These are phyloP conservation scores for Wickerhamomyces chambardii DNA, from an alignment of 805 yeast genomes.

Conservation along the genomic window DNA sequence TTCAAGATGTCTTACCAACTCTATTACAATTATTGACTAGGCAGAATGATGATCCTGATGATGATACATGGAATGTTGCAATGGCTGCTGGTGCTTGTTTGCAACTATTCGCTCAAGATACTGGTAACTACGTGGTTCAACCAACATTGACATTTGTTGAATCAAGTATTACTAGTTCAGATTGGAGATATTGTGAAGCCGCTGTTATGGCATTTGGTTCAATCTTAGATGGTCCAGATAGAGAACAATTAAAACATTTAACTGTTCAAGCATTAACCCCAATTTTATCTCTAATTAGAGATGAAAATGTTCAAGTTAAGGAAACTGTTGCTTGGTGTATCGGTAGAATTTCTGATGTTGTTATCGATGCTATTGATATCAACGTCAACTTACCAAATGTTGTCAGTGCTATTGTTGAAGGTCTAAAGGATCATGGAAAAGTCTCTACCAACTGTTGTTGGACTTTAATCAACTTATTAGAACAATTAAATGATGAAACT, in stretches of 20 bases:
- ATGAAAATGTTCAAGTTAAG: conserved; percentile 74
- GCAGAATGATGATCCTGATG: conserved; percentile 90
- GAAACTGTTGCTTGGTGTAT: conserved; percentile 99
- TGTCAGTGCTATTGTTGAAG: conserved; percentile 62
- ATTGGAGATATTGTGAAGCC: conserved; percentile 91
- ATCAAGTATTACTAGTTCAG: conserved; percentile 45
- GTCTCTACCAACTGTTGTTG: conserved; percentile 97
- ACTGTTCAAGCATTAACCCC: conserved; percentile 81
- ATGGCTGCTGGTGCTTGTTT: conserved; percentile 99
- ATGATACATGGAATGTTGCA: conserved; percentile 95
- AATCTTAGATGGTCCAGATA: conserved; percentile 89
- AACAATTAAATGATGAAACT: conserved; percentile 58
- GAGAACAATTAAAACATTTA: conserved; percentile 52
- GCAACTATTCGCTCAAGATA: conserved; percentile 86
- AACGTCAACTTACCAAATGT: conserved; percentile 60
- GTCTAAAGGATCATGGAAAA: conserved; percentile 87
- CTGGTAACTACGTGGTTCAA: conserved; percentile 78
- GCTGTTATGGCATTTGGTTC: conserved; percentile 99
- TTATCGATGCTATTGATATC: conserved; percentile 65
- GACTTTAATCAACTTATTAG: conserved; percentile 88
- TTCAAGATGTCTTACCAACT: conserved; percentile 82
- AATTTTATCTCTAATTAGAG: conserved; percentile 64
- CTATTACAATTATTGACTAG: conserved; percentile 69
- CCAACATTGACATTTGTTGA: conserved; percentile 83
- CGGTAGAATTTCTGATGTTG: conserved; percentile 90